Percentiles rank a stretch among this genome's conserved stretches.
Evolutionary conservation across 2,329 filamentous ascomycete species (phyloP).

Genomic region (Colletotrichum chrysophilum): DNA sequence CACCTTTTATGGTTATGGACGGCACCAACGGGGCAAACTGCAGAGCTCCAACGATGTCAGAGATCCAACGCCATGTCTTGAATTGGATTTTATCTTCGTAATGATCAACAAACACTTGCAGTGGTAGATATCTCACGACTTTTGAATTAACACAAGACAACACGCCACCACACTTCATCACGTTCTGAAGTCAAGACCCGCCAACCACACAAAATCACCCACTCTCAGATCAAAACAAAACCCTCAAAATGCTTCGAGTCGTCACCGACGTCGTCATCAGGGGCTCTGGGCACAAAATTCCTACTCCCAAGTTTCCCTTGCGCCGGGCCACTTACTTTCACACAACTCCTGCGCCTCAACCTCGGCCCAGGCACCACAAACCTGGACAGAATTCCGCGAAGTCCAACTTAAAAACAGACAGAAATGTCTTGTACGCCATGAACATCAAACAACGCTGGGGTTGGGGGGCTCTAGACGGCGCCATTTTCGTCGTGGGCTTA

Average conservation of each 20-base stretch:
- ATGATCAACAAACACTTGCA: too few species aligned
- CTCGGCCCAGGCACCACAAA: background rate
- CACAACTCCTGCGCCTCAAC: background rate
- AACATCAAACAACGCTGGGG: background rate
- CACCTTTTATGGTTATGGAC: background rate
- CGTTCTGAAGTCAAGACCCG: background rate
- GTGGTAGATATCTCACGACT: too few species aligned
- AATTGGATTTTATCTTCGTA: too few species aligned
- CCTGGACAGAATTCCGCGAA: background rate
- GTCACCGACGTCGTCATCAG: fast-evolving
- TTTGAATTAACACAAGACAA: too few species aligned
- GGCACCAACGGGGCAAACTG: background rate
- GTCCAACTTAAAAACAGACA: fast-evolving
- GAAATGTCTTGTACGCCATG: background rate
- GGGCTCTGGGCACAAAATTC: fast-evolving
- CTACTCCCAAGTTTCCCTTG: fast-evolving
- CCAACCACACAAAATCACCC: background rate
- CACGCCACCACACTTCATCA: background rate
- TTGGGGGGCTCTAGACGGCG: background rate
- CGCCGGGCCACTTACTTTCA: fast-evolving
- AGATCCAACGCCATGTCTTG: too few species aligned
- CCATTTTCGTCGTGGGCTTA: background rate
- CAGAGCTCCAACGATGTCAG: too few species aligned
- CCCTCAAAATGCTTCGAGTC: fast-evolving
- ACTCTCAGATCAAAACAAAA: background rate